Base-by-base conservation (phyloP, 2,329 filamentous ascomycete genomes). In the Phoma sp. region DNA sequence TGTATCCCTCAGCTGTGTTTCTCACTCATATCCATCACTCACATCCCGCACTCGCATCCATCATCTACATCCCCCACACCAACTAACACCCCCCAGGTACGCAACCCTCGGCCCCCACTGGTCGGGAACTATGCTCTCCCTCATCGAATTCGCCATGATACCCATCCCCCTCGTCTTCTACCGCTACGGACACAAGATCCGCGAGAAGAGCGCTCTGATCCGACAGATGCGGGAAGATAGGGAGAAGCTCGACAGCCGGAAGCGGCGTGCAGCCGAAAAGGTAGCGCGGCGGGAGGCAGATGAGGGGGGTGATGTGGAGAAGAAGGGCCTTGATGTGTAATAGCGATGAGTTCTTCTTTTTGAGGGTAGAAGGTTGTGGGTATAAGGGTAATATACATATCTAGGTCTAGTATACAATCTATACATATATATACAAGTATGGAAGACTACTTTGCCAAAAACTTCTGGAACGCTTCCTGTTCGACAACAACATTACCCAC, bases 401-500 rank as follows among this genome's bases (percentile, higher is more conserved):
- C n/a, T n/a, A n/a, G n/a, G n/a, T n/a, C n/a, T 42, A 30, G 1
- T 32, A n/a, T 21, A 42, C 20, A 23, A 30, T 38, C 11, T 7
- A 21, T 39, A 32, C 9, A 26, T 6, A 32, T 29, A 32, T 38
- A 4, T 37, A 38, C 47, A 32, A n/a, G 20, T 7, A 10, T 26
- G n/a, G n/a, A n/a, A n/a, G n/a, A n/a, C 57, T 65, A 72, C 76
- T 95, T 96, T 0, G 92, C 84, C 73, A 99, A 76, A 74, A 99
- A 99, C 63, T 87, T 91, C 76, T 99, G 95, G 73, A 98, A 99
- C 3, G 93, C 92, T 64, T 92, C 90, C 67, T 97, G 92, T 57
- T 98, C 93, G 74, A 99, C 98, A n/a, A 92, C 84, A 1, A 99
- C 93, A 71, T 96, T 96, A 0, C 95, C 79, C 5, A 93, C 88